Evolutionary conservation across 345 rosid genomes (phyloP).

Genomic region (Melastoma malabathricum): DNA sequence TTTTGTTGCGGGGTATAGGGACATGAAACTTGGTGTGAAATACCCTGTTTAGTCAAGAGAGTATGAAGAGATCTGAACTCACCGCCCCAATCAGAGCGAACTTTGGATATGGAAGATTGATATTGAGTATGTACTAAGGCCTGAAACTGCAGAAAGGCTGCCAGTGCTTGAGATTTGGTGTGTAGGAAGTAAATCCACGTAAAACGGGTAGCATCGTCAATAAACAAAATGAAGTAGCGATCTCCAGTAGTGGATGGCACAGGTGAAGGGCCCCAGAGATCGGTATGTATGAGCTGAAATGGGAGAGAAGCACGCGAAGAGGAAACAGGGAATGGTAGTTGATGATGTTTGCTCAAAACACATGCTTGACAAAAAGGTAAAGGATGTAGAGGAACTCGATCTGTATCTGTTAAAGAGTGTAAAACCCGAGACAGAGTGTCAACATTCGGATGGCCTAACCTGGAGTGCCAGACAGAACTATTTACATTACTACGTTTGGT

Average conservation of each 20-base stretch:
- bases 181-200: background rate
- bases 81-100: background rate
- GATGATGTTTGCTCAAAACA: no score
- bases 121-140: background rate
- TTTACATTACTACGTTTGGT: no score
- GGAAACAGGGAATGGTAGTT: no score
- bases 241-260: background rate
- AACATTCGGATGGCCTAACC: no score
- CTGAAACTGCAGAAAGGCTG: background rate
- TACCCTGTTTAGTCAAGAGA: background rate
- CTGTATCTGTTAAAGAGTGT: no score
- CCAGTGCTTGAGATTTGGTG: background rate
- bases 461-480: no score
- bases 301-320: no score
- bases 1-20: fast-evolving
- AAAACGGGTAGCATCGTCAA: background rate
- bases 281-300: background rate
- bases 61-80: background rate
- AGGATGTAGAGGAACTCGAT: no score
- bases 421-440: no score
- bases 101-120: background rate
- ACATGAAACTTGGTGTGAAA: background rate
- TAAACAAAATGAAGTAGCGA: background rate
- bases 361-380: no score
- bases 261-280: background rate